Evolutionary conservation across 78 protist species (phyloP), one percentile per base, ranked within the genome.

Genomic region (Polysphondylium violaceum): DNA sequence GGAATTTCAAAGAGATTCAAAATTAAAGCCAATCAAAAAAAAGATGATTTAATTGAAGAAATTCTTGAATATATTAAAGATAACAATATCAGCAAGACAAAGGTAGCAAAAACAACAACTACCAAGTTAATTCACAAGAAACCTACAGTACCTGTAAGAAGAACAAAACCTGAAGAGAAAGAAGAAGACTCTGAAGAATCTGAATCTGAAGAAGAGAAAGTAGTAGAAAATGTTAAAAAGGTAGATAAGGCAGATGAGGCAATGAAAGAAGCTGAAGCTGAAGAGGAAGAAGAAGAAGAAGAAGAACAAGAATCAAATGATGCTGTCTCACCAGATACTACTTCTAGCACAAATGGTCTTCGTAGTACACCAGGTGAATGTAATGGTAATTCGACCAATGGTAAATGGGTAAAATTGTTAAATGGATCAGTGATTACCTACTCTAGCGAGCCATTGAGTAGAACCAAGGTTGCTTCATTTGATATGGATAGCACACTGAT

Each of bases 401-500:
- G 21, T 29, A 65, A 19, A 16, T 31, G 59, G 44, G 40, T 38
- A 6, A 38, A 2, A 17, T n/a, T 65, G 50, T 27, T 19, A 23
- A 67, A 79, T 79, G 89, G 89, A 55, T 51, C 12, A 61, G 25
- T 7, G 53, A 79, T 31, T 76, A 40, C 0, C 40, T 79, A 51
- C 41, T 60, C 55, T 23, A 76, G 61, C 2, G 76, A 64, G 38
- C 64, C 16, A 12, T 38, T 79, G 19, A 33, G 43, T 3, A 64
- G 77, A 40, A 23, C 63, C 21, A 79, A 79, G 77, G 56, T 79
- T 50, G 89, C 76, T n/a, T 58, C 77, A 1, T 79, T 79, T 67
- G 89, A 79, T 79, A 79, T 79, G 89, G 89, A 79, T 67, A 59
- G 61, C 19, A 79, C 89, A 67, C 16, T 79, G 2, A 29, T 79